Conservation (phyloP, 2,329 filamentous ascomycete genomes). For the Fusarium sp. region DNA sequence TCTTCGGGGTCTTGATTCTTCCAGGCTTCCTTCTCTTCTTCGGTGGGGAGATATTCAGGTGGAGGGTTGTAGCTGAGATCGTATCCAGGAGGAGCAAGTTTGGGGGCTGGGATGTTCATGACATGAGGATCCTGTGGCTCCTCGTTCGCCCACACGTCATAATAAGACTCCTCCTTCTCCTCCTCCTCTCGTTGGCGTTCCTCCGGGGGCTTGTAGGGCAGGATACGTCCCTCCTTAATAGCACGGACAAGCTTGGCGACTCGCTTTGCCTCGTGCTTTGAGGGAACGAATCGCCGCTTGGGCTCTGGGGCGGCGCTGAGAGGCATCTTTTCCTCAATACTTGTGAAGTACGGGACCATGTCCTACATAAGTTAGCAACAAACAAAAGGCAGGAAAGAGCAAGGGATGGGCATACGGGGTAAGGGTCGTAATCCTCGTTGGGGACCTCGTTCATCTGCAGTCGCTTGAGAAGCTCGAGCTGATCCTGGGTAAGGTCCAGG, state of each 20-base stretch:
- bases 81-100: constrained; percentile 91
- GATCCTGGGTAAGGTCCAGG: constrained; percentile 84
- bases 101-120: constrained; percentile 96
- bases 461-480: constrained; percentile 87
- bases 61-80: constrained; percentile 98
- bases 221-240: constrained; percentile 91
- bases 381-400: not conserved
- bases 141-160: constrained; percentile 97
- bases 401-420: constrained; percentile 69
- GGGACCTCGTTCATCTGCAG: constrained; percentile 90
- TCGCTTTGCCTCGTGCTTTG: constrained; percentile 95
- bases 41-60: constrained; percentile 89
- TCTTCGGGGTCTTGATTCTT: constrained; percentile 89
- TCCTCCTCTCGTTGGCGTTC: constrained; percentile 76
- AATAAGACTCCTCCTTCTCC: constrained; percentile 76
- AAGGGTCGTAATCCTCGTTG: constrained; percentile 90
- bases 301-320: constrained; percentile 94
- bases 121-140: constrained; percentile 82
- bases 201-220: constrained; percentile 84
- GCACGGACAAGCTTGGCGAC: constrained; percentile 98
- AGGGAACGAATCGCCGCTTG: constrained; percentile 94
- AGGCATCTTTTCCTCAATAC: constrained; percentile 92
- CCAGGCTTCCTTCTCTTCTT: constrained; percentile 87
- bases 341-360: constrained; percentile 93
- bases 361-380: constrained; percentile 60